Percentiles rank a stretch among this genome's conserved stretches.
Conservation (phyloP, 192 early-diverging fungal genomes). For the Mycoemilia scoparia region DNA sequence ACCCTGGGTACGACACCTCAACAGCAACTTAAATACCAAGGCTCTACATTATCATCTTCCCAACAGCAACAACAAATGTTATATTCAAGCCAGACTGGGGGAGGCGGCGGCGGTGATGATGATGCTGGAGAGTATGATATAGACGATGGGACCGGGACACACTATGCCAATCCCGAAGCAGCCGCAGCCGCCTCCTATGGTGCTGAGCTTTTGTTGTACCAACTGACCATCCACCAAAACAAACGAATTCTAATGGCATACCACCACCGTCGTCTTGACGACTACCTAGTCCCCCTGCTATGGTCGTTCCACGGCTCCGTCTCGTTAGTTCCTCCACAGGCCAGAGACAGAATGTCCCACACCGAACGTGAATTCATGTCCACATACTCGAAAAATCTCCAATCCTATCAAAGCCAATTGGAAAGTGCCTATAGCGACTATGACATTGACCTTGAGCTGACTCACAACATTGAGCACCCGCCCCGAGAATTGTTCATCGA, state of each 20-base stretch:
- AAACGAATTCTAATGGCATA: slow-evolving; percentile 83
- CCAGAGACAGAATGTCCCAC: slow-evolving; percentile 6
- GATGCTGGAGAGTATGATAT: no score
- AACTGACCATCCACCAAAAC: slow-evolving; percentile 44
- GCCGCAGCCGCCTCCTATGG: no score
- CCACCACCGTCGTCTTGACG: slow-evolving; percentile 47
- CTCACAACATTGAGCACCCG: slow-evolving; percentile 51
- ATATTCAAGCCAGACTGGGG: no score
- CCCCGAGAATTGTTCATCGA: slow-evolving; percentile 86
- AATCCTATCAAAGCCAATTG: slow-evolving; percentile 35
- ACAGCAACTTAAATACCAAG: no score
- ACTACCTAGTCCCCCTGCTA: slow-evolving; percentile 42
- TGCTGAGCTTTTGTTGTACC: slow-evolving; percentile 17
- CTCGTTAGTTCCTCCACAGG: slow-evolving; percentile 11
- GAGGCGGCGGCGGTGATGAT: no score
- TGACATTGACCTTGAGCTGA: slow-evolving; percentile 51
- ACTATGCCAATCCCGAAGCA: no score
- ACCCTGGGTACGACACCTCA: no score
- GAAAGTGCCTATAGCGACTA: slow-evolving; percentile 15
- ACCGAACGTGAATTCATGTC: slow-evolving; percentile 22
- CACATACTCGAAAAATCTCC: slow-evolving; percentile 46
- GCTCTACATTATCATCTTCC: no score
- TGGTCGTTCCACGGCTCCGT: slow-evolving; percentile 28
- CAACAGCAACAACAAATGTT: no score
- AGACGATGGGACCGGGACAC: no score